Evolutionary conservation across 2,329 filamentous ascomycete genomes (phyloP), one percentile per base, ranked within the genome.

Genomic region (Talaromyces sp.): DNA sequence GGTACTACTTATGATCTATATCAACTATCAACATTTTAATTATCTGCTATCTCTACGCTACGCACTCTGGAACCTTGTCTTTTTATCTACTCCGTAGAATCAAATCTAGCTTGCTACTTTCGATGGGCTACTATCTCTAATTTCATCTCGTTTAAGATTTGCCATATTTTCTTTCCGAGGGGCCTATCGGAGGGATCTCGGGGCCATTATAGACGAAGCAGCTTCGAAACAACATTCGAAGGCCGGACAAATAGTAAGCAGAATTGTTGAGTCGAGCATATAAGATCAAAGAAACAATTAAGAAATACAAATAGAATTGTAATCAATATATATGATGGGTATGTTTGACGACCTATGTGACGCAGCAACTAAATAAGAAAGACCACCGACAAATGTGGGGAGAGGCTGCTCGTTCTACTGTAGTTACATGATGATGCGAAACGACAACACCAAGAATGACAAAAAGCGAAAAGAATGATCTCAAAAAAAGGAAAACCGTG

Each of bases 271-370:
- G 8, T 27, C 2, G 11, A 27, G 5, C 17, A 27, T 10, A 15
- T 27, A 1, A 27, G 15, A 17, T 4, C 13, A 27, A 38, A 58
- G 34, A 58, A 8, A 10, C 8, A 29, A 19, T 11, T 13, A 5
- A 34, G 25, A 3, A 43, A 15, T 31, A 34, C 5, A 29, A 31
- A 60, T 45, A 47, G 7, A 45, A 45, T 31, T 31, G 25, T 31
- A 47, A 47, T 31, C 27, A 13, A 45, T 47, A 60, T 60, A 60
- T 60, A 60, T 60, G 25, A n/a, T 47, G 58, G 58, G 58, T 43
- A 45, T 45, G 40, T n/a, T 47, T 22, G 58, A 47, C 17, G 53
- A 47, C 40, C 36, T 60, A 60, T 60, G 40, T 47, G 40, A 60
- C 22, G 36, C 58, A 54, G 51, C 51, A 34, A 56, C 38, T 45